Conservation (phyloP, 371 early-diverging fungal genomes). For the Batrachochytrium dendrobatidis region DNA sequence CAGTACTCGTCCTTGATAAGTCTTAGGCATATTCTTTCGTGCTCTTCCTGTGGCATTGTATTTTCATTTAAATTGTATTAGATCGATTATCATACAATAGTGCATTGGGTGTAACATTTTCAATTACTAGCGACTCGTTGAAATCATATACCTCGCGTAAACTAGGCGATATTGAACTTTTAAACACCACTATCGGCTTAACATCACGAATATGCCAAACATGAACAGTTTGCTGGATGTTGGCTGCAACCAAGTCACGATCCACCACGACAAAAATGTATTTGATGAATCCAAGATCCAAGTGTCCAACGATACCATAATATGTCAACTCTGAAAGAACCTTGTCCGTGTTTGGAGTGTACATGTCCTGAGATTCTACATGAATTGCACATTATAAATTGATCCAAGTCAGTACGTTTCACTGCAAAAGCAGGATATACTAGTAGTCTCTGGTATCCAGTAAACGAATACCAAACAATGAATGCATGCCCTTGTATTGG, state of each 20-base stretch:
- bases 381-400: no score
- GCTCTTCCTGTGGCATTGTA: constrained; percentile 6
- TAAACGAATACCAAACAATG: no score
- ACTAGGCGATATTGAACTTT: no score
- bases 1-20: constrained; percentile 6
- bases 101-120: no score
- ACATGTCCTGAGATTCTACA: constrained; percentile 4
- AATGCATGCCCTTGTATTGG: no score
- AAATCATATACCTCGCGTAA: no score
- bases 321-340: constrained; percentile 5
- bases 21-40: constrained; percentile 7
- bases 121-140: no score
- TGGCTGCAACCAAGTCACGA: constrained; percentile 11
- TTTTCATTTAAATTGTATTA: not conserved
- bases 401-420: no score
- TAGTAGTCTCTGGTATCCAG: no score
- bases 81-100: no score
- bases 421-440: no score
- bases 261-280: constrained; percentile 6
- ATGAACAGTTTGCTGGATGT: constrained; percentile 4
- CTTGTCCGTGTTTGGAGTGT: not conserved
- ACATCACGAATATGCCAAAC: constrained; percentile 14
- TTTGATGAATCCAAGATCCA: constrained; percentile 14
- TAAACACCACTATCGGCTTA: constrained; percentile 3
- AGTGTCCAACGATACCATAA: constrained; percentile 15